Conservation (phyloP, 768 basidiomycete genomes). For the Amanita pallidorosea region DNA sequence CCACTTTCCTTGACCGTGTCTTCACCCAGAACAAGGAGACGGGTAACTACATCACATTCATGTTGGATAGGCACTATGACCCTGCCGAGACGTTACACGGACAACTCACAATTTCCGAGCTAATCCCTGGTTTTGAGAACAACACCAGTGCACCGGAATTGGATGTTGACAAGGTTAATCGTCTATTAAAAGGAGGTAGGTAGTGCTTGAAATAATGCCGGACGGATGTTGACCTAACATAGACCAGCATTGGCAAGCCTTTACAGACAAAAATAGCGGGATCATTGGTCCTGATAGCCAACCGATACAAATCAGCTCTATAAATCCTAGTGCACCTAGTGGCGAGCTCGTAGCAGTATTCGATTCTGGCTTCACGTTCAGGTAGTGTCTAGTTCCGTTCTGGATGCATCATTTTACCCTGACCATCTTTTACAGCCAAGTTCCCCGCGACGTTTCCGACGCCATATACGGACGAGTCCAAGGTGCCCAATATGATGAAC, state of each 20-base stretch:
- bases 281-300: slow-evolving; percentile 73
- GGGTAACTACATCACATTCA: slow-evolving; percentile 57
- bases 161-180: slow-evolving; percentile 53
- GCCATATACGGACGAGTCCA: slow-evolving; percentile 74
- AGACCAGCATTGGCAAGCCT: slow-evolving; percentile 77
- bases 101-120: slow-evolving; percentile 59
- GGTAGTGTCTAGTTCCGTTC: slow-evolving; percentile 5
- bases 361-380: slow-evolving; percentile 61
- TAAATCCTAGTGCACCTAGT: slow-evolving; percentile 56
- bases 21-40: slow-evolving; percentile 48
- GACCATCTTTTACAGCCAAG: slow-evolving; percentile 38
- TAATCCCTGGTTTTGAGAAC: slow-evolving; percentile 50
- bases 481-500: slow-evolving; percentile 54
- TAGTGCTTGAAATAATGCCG: not conserved
- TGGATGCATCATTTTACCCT: not conserved
- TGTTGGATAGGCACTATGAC: slow-evolving; percentile 51
- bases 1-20: slow-evolving; percentile 53
- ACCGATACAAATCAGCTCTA: slow-evolving; percentile 47
- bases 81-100: slow-evolving; percentile 42
- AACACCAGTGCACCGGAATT: slow-evolving; percentile 55
- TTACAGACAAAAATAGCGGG: slow-evolving; percentile 48
- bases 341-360: slow-evolving; percentile 62
- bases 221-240: slow-evolving; percentile 8
- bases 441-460: slow-evolving; percentile 64
- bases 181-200: slow-evolving; percentile 37